Percentiles rank a stretch among this genome's conserved stretches.
Evolutionary conservation across 805 yeast species (phyloP).

Genomic region (Diddensiella santjacobensis): DNA sequence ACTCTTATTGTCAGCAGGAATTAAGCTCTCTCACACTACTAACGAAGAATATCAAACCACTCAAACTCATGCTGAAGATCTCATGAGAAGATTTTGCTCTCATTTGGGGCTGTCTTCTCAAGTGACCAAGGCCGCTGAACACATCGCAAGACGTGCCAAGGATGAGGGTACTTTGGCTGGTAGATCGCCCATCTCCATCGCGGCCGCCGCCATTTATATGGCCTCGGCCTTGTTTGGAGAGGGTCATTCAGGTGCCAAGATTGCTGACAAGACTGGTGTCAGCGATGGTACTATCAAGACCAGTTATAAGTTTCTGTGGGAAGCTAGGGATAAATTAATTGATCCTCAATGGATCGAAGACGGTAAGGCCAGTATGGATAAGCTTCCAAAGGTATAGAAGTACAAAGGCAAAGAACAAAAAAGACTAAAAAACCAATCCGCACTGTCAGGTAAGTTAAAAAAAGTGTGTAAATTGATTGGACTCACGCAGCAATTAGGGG

Average conservation of each 20-base stretch:
- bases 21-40: constrained; percentile 36
- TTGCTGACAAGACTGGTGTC: constrained; percentile 91
- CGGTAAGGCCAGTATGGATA: constrained; percentile 59
- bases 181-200: constrained; percentile 93
- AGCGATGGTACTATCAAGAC: constrained; percentile 97
- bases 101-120: constrained; percentile 83
- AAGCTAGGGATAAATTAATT: constrained; percentile 66
- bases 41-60: constrained; percentile 57
- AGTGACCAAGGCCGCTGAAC: constrained; percentile 88
- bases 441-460: too few species aligned
- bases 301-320: constrained; percentile 76
- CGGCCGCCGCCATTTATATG: constrained; percentile 95
- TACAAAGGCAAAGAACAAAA: background rate
- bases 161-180: constrained; percentile 94
- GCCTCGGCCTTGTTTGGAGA: constrained; percentile 84
- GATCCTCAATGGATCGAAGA: constrained; percentile 71
- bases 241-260: constrained; percentile 68
- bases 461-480: too few species aligned
- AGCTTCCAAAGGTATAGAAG: constrained; percentile 35
- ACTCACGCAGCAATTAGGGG: too few species aligned
- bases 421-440: background rate
- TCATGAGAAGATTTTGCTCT: constrained; percentile 93
- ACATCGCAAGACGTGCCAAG: constrained; percentile 83
- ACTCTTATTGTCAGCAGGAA: constrained; percentile 40
- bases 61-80: constrained; percentile 89